Evolutionary conservation across 2,329 filamentous ascomycete genomes (phyloP), one percentile per base, ranked within the genome.

Genomic region (Aspergillus intermedius): DNA sequence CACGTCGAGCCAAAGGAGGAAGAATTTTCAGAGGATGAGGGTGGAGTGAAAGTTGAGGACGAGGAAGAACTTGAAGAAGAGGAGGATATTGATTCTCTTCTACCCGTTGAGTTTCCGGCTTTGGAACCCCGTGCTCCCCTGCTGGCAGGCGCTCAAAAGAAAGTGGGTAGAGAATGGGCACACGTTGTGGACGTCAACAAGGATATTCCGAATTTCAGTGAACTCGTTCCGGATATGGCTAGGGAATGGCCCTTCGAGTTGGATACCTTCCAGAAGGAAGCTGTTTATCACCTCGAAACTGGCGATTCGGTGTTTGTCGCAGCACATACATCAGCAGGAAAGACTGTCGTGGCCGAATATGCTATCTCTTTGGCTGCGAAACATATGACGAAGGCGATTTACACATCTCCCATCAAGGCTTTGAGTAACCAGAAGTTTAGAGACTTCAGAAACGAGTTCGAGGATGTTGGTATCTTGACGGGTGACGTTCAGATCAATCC

Each of bases 321-420:
- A 8, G 93, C 93, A 0, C 93, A 98, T 66, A 98, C 93, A 0
- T 98, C 93, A 30, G 93, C 93, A 19, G 93, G 93, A 49, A 98
- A 98, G 74, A 98, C 93, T 1, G 93, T 97, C 0, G 93, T 98
- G 12, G 93, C 93, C 23, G 93, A 98, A 66, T 98, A 98, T 69
- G 93, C 91, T 44, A 97, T 98, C 66, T 90, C 93, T 5, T 76
- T 98, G 50, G 93, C 93, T 25, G 86, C 89, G n/a, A 94, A 91
- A 64, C 93, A 98, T 66, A 97, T 97, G 91, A 98, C 93, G 7
- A 98, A 98, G 68, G 91, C 93, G 19, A 98, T 98, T 55, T 98
- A 98, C 67, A 98, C 93, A 0, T 97, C 93, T 0, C 93, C 93
- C 0, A 98, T 98, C 75, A 98, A 98, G 68, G 93, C 93, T 2